Conservation (phyloP, 768 basidiomycete species). For the Sarcodon aspratus region DNA sequence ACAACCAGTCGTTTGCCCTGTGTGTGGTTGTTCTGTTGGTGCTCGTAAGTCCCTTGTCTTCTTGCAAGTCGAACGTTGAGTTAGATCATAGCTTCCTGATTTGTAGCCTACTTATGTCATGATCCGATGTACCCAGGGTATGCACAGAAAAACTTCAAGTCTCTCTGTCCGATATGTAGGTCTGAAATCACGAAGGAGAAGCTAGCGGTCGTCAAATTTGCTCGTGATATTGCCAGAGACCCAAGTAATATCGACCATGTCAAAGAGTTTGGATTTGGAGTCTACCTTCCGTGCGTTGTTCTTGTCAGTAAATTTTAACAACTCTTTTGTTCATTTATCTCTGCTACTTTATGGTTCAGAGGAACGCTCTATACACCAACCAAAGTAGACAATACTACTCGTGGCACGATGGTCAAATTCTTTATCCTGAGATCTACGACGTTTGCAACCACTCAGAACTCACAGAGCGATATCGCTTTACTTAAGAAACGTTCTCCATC, state of each 20-base stretch:
- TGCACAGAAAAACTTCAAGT: slow-evolving; percentile 28
- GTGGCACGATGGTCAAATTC: no score
- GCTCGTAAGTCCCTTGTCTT: slow-evolving; percentile 17
- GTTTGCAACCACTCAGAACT: no score
- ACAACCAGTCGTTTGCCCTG: slow-evolving; percentile 23
- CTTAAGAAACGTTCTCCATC: background rate
- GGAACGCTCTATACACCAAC: background rate
- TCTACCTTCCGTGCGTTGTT: background rate
- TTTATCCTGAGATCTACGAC: no score
- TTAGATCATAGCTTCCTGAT: background rate
- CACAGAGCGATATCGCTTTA: no score
- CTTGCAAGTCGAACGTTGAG: background rate
- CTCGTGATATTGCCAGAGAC: slow-evolving; percentile 22
- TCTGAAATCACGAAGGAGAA: slow-evolving; percentile 28
- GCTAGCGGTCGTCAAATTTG: slow-evolving; percentile 31
- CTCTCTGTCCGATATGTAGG: slow-evolving; percentile 25
- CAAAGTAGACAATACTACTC: no score
- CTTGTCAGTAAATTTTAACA: background rate
- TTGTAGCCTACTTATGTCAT: slow-evolving; percentile 27
- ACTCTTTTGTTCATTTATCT: no score
- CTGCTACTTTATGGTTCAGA: background rate
- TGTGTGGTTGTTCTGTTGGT: slow-evolving; percentile 18
- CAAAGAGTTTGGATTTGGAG: background rate
- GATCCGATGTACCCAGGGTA: slow-evolving; percentile 36
- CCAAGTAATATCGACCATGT: background rate